Conservation (phyloP, 2,329 filamentous ascomycete species). For the Fusarium marasasianum region DNA sequence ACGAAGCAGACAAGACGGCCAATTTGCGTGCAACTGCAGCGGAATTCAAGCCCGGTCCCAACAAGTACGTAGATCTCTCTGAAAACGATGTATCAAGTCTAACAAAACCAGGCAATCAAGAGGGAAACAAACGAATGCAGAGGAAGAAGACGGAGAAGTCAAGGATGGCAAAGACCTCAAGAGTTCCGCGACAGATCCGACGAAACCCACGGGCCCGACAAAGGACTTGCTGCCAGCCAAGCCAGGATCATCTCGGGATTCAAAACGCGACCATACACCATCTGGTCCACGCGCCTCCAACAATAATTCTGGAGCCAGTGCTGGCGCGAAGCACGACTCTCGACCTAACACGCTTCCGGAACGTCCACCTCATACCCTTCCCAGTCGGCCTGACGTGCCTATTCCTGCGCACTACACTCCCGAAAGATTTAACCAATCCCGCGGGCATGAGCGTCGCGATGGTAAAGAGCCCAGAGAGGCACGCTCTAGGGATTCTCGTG, state of each 20-base stretch:
- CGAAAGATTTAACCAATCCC: conserved; percentile 56
- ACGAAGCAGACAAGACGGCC: conserved; percentile 48
- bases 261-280: conserved; percentile 39
- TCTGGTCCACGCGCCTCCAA: conserved; percentile 42
- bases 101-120: conserved; percentile 19
- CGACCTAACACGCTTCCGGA: conserved; percentile 51
- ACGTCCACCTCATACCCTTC: conserved; percentile 55
- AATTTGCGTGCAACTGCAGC: conserved; percentile 67
- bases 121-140: conserved; percentile 47
- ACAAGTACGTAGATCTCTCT: conserved; percentile 47
- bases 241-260: conserved; percentile 43
- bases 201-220: conserved; percentile 19
- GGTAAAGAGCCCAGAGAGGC: conserved; percentile 49
- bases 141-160: conserved; percentile 79
- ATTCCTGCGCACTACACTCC: conserved; percentile 59
- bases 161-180: conserved; percentile 62
- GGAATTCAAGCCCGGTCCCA: conserved; percentile 68
- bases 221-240: conserved; percentile 50
- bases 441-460: conserved; percentile 53
- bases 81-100: not conserved
- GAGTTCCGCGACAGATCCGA: conserved; percentile 22
- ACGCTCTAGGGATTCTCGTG: conserved; percentile 47
- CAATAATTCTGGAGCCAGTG: conserved; percentile 28
- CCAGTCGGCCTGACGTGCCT: conserved; percentile 67
- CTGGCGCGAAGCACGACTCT: conserved; percentile 39